Conservation (phyloP, 106 monocot genomes). For the Alisma plantagoaquatica region DNA sequence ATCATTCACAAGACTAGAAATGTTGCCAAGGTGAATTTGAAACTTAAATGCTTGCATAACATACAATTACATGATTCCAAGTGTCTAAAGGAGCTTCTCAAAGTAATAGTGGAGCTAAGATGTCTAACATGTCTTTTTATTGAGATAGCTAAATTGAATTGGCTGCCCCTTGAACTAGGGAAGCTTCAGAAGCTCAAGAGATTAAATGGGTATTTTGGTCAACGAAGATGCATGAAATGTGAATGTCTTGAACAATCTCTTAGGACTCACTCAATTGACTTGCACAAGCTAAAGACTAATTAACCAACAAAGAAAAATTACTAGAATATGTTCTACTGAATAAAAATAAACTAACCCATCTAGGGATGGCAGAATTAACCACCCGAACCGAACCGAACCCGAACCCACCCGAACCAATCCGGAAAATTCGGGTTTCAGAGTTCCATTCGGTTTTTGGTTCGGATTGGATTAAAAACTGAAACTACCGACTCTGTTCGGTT, state of each 20-base stretch:
- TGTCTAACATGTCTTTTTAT: slow-evolving; percentile 5
- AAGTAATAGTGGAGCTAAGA: neutral
- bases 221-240: neutral
- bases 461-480: no score
- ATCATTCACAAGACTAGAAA: neutral
- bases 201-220: slow-evolving; percentile 5
- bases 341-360: slow-evolving; percentile 5
- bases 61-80: neutral
- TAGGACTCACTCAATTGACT: neutral
- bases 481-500: no score
- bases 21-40: slow-evolving; percentile 9
- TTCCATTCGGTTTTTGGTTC: no score
- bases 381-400: no score
- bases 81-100: slow-evolving; percentile 1
- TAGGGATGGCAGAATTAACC: no score
- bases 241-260: slow-evolving; percentile 9
- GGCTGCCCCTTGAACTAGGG: slow-evolving; percentile 13
- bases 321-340: neutral
- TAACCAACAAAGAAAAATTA: neutral
- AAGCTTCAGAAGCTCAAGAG: neutral
- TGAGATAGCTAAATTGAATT: neutral
- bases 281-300: slow-evolving; percentile 11
- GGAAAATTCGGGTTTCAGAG: no score
- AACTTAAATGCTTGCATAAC: slow-evolving; percentile 12
- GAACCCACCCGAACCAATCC: no score